Base-by-base conservation (phyloP, 2,329 filamentous ascomycete species). In the Colletotrichum paranaense region DNA sequence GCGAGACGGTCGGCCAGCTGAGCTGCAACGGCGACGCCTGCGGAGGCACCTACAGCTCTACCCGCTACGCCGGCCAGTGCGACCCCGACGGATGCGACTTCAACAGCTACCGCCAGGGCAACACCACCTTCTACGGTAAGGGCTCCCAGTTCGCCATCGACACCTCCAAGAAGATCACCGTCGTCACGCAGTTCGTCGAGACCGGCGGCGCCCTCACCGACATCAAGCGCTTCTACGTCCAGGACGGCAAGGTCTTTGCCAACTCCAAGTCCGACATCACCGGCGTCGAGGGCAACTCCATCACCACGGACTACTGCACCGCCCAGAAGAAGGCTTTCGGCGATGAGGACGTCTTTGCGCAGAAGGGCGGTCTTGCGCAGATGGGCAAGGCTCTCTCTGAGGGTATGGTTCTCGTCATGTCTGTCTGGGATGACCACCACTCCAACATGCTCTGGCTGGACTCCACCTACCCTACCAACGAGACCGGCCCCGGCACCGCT, bases 381-480 rank as follows among this genome's bases (percentile, higher is more conserved):
- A 92, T 93, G 88, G 86, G 87, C 73, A 79, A 83, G 74, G 85
- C 84, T 59, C 77, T 87, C 49, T 78, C 78, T 42, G 75, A 77
- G 26, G 80, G 80, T 76, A 87, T 87, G 86, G 86, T 88, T 35
- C 84, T 88, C 30, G 86, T 87, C 77, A 81, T 88, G 81, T 86
- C 84, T 71, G 76, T 88, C 74, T 92, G 90, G 90, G 90, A 93
- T 79, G 92, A 94, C 82, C 88, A 93, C 82, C 82, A 88, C 73
- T 84, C 89, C 78, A 88, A 92, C 83, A 94, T 94, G 92, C 88
- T 92, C 78, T 94, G 93, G 93, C 89, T 95, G 77, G 92, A 94
- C 85, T 89, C 88, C 72, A 88, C 84, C 79, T 92, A 89, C 85
- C 92, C 92, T 56, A 84, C 85, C 73, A 80, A 83, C 75, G 77